These are phyloP conservation scores for Spergularia azorica DNA, from an alignment of 179 eudicot genomes.

Conservation along the genomic window DNA sequence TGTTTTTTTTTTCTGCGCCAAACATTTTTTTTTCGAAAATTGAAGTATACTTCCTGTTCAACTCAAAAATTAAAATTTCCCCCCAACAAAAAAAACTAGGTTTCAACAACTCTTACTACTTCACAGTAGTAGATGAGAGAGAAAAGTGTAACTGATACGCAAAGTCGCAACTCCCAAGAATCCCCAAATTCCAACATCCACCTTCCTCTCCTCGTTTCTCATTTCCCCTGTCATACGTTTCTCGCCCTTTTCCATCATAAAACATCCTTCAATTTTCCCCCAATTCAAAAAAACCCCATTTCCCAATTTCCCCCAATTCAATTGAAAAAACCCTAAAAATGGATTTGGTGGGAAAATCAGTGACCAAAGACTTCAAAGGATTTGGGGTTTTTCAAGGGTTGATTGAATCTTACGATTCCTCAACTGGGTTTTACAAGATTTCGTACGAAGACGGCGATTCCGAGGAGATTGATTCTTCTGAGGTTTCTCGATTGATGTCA, in stretches of 20 bases:
- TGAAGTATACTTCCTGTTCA: too few relatives aligned
- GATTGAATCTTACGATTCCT: slow-evolving; percentile 51
- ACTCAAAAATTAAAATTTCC: too few relatives aligned
- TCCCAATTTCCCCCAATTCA: slow-evolving; percentile 4
- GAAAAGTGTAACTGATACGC: too few relatives aligned
- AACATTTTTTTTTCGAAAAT: too few relatives aligned
- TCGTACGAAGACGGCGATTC: slow-evolving; percentile 64
- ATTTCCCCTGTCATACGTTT: slow-evolving; percentile 10
- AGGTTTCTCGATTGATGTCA: slow-evolving; percentile 30
- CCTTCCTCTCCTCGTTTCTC: neutral
- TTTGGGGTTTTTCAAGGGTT: slow-evolving; percentile 53
- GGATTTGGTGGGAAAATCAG: slow-evolving; percentile 71
- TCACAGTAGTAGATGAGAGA: too few relatives aligned
- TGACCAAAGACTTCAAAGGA: slow-evolving; percentile 57
- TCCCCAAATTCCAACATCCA: slow-evolving; percentile 10
- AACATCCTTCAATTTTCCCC: neutral
- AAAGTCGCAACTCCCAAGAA: slow-evolving; percentile 13
- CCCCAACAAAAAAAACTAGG: too few relatives aligned
- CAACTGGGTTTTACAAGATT: slow-evolving; percentile 55
- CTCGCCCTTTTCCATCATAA: neutral
- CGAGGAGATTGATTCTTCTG: slow-evolving; percentile 50
- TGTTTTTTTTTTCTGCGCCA: too few relatives aligned
- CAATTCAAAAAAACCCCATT: neutral
- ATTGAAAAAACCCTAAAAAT: slow-evolving; percentile 26
- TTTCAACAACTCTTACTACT: too few relatives aligned